phyloP scores from a whole-genome alignment of 257 asterid genomes.

The Solanum ossicruentum region DNA sequence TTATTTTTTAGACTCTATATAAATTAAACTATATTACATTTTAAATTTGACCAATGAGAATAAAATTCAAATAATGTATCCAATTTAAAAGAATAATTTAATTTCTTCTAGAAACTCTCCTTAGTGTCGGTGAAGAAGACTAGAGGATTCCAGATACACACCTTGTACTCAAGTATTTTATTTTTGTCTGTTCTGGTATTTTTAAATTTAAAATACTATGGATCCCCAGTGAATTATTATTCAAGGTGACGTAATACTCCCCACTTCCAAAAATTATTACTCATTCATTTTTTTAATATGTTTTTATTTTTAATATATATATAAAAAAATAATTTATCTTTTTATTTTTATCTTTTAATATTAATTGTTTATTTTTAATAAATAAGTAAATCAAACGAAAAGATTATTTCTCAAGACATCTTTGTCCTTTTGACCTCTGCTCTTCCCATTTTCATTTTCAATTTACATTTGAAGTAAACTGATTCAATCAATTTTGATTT shows the following conservation, averaged over 20 bases:
- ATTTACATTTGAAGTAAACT: too few relatives aligned
- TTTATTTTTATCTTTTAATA: too few relatives aligned
- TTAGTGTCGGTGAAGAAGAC: background rate
- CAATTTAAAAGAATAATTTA: background rate
- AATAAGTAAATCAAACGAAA: too few relatives aligned
- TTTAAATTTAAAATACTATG: background rate
- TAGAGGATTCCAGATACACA: background rate
- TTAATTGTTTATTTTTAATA: too few relatives aligned
- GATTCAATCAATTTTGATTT: too few relatives aligned
- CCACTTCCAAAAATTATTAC: background rate
- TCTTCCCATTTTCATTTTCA: too few relatives aligned
- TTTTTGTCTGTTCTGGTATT: background rate
- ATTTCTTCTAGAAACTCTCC: background rate
- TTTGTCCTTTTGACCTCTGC: too few relatives aligned
- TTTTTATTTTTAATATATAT: too few relatives aligned
- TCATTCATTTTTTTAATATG: background rate
- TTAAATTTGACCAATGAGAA: too few relatives aligned
- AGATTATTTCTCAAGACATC: too few relatives aligned
- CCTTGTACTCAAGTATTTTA: background rate
- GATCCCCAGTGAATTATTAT: background rate
- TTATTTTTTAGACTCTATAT: background rate
- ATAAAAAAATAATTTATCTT: too few relatives aligned
- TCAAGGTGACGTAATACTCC: background rate
- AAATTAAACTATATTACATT: too few relatives aligned
- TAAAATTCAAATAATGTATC: background rate